Evolutionary conservation across 129 eudicot genomes (phyloP), one percentile per base, ranked within the genome.

Genomic region (Chrysanthemum seticuspe): DNA sequence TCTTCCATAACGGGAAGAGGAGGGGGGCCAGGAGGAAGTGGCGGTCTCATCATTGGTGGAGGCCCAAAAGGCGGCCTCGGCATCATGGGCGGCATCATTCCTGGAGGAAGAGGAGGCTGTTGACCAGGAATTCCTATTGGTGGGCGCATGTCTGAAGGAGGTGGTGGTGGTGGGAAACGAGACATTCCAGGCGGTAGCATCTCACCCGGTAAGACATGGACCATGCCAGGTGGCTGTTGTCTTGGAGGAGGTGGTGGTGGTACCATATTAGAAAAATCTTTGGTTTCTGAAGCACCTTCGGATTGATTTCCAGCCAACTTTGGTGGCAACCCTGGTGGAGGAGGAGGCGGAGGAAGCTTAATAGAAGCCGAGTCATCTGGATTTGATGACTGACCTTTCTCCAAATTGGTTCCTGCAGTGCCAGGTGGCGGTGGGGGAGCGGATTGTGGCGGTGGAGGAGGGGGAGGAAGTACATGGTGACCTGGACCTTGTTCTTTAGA

Each of bases 1-100:
- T 86, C 97, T 11, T 86, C 87, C 51, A 67, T 80, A 0, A 57
- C 74, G 40, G 61, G 75, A 47, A 89, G 54, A 51, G 96, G 98
- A 23, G 95, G 98, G 13, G 96, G 98, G 9, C 97, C 98, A 2
- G 97, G 98, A 7, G 97, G 98, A 72, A 92, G 98, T 57, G 98
- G 98, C 27, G 97, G 98, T 73, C 96, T 93, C 97, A 90, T 87
- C 98, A 90, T 87, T 65, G 88, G 89, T 3, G 91, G 97, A 34
- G 88, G 96, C 59, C 96, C 96, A 44, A 84, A 90, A 36, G 90
- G 97, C 2, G 92, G 90, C 77, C 92, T 82, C 75, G 88, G 90
- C 74, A 90, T 63, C 48, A 86, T 76, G 7, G 92, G 94, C 25
- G 83, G 86, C 96, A 87, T 84, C 79, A 87, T 82, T 67, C 96